Evolutionary conservation across 2,329 filamentous ascomycete species (phyloP), one percentile per base, ranked within the genome.

Genomic region (Clarireedia paspali): DNA sequence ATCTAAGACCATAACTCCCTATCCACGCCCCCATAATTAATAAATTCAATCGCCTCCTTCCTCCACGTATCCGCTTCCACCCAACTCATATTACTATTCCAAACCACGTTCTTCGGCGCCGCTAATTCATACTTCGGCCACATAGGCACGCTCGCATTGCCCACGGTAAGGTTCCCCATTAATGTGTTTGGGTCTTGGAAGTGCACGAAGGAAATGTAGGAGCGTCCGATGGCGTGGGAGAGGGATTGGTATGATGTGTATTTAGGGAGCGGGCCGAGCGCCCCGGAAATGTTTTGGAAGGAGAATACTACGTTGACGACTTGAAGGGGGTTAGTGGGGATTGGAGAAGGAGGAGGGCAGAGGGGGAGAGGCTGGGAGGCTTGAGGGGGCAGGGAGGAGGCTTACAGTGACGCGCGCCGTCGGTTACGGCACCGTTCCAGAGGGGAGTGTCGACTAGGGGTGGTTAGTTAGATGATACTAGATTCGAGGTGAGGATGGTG

Each of bases 241-340:
- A 70, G 47, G 17, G 56, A 42, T 0, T 58, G 60, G 44, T 76
- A 71, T 23, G 63, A 67, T 47, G 76, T 72, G 34, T 71, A 74
- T 50, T 70, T 58, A 0, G 75, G 75, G 23, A 75, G 70, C 0
- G 75, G 72, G 0, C 75, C 75, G n/a, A 78, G 64, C 24, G 73
- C 57, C 0, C 76, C 76, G 1, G 71, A 72, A 47, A 77, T 76
- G 55, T 79, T 78, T 62, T 78, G 74, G 63, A 79, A 78, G 58
- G 71, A 74, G 62, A 75, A 79, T 2, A 75, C 74, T 0, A 77
- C 76, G 49, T 79, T 78, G 61, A 71, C 70, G 53, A 77, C 50
- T 53, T 53, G 20, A 9, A 6, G 15, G 2, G 5, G 30, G 20
- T 52, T 24, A 52, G 39, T 27, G 6, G 2, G 3, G n/a, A 5